These are phyloP conservation scores for Fistulinella cinereoalba DNA, from an alignment of 1,284 basidiomycete genomes.

Conservation along the genomic window DNA sequence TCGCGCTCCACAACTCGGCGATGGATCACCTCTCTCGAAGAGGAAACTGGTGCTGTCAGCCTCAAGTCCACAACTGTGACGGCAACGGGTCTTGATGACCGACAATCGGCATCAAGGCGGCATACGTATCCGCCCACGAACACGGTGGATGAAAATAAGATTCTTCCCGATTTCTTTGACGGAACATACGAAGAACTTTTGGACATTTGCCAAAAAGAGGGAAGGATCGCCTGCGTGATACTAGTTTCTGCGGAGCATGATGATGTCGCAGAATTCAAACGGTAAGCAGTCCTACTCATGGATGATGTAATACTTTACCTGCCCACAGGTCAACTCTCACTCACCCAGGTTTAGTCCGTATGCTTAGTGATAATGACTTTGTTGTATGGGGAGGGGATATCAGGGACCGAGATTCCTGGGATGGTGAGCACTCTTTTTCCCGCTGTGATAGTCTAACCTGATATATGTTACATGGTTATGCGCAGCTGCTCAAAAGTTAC, in stretches of 20 bases:
- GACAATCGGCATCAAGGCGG: conserved; percentile 24
- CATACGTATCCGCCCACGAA: conserved; percentile 26
- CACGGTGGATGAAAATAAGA: conserved; percentile 40
- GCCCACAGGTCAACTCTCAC: conserved; percentile 68
- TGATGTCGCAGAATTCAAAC: conserved; percentile 83
- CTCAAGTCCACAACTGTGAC: conserved; percentile 38
- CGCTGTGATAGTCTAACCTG: background rate
- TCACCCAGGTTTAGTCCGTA: conserved; percentile 58
- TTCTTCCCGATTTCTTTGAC: conserved; percentile 77
- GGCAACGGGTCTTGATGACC: conserved; percentile 38
- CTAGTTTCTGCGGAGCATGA: conserved; percentile 92
- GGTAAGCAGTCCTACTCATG: conserved; percentile 39
- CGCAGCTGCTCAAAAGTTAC: conserved; percentile 78
- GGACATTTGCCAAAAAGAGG: conserved; percentile 65
- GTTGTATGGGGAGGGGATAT: conserved; percentile 79
- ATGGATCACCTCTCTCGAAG: conserved; percentile 76
- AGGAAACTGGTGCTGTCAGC: conserved; percentile 72
- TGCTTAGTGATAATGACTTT: conserved; percentile 59
- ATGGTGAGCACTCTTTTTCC: conserved; percentile 49
- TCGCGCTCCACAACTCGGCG: conserved; percentile 57
- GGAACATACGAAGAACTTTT: conserved; percentile 85
- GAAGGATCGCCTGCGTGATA: conserved; percentile 75
- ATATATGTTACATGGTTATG: conserved; percentile 5
- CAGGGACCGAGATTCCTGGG: conserved; percentile 78
- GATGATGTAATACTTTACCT: conserved; percentile 1